Base-by-base conservation (phyloP, 1,139 yeast genomes). In the Debaryomyces fabryi region DNA sequence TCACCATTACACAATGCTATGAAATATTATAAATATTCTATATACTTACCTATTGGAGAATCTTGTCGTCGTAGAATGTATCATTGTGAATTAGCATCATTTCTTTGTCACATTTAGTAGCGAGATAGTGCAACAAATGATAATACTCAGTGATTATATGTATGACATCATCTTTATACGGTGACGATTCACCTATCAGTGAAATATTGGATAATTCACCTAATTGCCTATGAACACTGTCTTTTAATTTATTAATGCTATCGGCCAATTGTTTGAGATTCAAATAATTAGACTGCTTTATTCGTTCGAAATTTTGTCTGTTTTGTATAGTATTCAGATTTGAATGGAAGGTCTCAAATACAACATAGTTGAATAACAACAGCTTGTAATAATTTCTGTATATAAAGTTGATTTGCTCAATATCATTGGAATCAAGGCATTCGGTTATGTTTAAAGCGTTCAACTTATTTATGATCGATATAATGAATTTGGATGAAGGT, bases 1-100 rank as follows among this genome's bases (percentile, higher is more conserved):
- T 16, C 23, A n/a, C 35, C 35, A 40, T 20, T 16, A 40, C 34
- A 29, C 42, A 39, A 39, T 27, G 21, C 16, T 25, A 9, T 35
- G 5, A n/a, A 16, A 16, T 20, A 35, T n/a, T 21, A 5, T 6
- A 35, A 21, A 5, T 35, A 10, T 35, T 6, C 24, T 37, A 23
- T 37, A 6, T 23, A 37, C n/a, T 37, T 15, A 21, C 40, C 13
- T 37, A n/a, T 12, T 35, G 20, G 38, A n/a, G 38, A 35, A 24
- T 10, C 49, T 39, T 49, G 50, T 32, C 43, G 32, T 40, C 43
- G 29, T 40, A 40, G 25, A 40, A 40, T 13, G 27, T 21, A 20
- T 40, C 43, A 6, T 21, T 21, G 32, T 15, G 36, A 10, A 40
- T 20, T 18, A 40, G 36, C 43, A 40, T 18, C 20, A 40, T 30